phyloP scores from a whole-genome alignment of 129 eudicot species.

The Solidago caesia region DNA sequence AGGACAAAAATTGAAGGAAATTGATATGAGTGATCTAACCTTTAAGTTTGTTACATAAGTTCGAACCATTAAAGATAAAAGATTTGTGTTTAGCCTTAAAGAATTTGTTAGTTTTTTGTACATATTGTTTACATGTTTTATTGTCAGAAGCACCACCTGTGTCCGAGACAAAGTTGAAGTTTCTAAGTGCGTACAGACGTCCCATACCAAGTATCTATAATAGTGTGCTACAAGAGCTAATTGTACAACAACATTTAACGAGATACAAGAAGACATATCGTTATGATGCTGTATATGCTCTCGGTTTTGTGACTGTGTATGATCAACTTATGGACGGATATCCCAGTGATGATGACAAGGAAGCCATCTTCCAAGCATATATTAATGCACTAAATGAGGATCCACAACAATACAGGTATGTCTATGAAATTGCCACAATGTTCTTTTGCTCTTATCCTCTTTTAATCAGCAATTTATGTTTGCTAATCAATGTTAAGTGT shows the following conservation, averaged over 20 bases:
- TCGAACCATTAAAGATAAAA: no score
- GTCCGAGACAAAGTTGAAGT: slow-evolving; percentile 71
- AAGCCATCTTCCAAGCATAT: slow-evolving; percentile 77
- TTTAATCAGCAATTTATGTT: background rate
- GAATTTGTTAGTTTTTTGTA: background rate
- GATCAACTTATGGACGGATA: slow-evolving; percentile 98
- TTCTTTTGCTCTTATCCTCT: background rate
- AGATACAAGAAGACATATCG: slow-evolving; percentile 76
- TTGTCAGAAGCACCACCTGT: slow-evolving; percentile 53
- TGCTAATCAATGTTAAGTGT: background rate
- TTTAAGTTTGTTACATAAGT: no score
- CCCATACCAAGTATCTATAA: slow-evolving; percentile 96
- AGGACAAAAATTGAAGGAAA: no score
- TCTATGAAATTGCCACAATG: background rate
- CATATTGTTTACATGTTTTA: background rate
- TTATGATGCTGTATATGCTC: slow-evolving; percentile 84
- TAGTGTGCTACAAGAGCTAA: slow-evolving; percentile 77
- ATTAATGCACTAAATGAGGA: slow-evolving; percentile 79
- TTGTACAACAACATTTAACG: slow-evolving; percentile 87
- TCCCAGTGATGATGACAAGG: slow-evolving; percentile 81
- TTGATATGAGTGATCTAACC: no score
- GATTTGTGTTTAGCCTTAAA: no score
- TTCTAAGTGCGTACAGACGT: slow-evolving; percentile 74
- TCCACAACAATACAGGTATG: slow-evolving; percentile 73
- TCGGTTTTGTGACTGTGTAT: slow-evolving; percentile 92